Evolutionary conservation across 495 filamentous ascomycete species (phyloP).

Genomic region (Penicillium pulvis): DNA sequence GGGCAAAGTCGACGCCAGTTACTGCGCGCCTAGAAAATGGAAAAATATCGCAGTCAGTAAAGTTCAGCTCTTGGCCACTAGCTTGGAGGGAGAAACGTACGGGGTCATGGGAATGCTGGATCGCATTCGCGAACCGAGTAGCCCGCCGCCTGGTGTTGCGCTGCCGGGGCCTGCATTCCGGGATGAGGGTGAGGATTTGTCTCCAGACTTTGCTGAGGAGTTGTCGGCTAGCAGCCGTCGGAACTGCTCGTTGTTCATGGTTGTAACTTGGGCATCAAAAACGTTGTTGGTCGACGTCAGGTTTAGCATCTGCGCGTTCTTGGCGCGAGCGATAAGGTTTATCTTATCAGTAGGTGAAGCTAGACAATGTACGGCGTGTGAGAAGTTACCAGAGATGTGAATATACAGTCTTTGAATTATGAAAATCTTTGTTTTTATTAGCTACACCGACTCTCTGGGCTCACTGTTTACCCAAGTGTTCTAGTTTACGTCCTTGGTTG

Average conservation of each 20-base stretch:
- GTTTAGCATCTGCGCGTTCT: slow-evolving; percentile 20
- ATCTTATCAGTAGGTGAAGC: slow-evolving; percentile 1
- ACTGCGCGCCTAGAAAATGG: slow-evolving; percentile 63
- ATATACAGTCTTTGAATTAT: neutral
- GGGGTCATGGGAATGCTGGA: slow-evolving; percentile 88
- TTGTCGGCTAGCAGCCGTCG: slow-evolving; percentile 75
- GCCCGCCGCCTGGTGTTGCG: slow-evolving; percentile 31
- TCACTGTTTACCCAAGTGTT: too few species aligned
- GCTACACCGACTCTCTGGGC: too few species aligned
- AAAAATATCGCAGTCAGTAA: slow-evolving; percentile 22
- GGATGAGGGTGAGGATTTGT: slow-evolving; percentile 13
- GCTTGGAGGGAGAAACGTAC: slow-evolving; percentile 41
- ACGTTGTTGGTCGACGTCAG: slow-evolving; percentile 15
- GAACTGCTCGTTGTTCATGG: slow-evolving; percentile 97
- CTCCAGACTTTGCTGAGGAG: slow-evolving; percentile 22
- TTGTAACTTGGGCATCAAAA: slow-evolving; percentile 5
- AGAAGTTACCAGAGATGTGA: neutral
- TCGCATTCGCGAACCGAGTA: slow-evolving; percentile 47
- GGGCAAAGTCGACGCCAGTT: slow-evolving; percentile 71
- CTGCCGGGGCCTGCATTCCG: slow-evolving; percentile 23
- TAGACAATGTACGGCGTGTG: neutral
- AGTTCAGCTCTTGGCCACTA: neutral
- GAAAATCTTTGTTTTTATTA: too few species aligned
- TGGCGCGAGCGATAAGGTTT: slow-evolving; percentile 20
- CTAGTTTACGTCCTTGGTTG: too few species aligned